Evolutionary conservation across 139 green algal species (phyloP).

Genomic region (Chlamydomonas incerta): DNA sequence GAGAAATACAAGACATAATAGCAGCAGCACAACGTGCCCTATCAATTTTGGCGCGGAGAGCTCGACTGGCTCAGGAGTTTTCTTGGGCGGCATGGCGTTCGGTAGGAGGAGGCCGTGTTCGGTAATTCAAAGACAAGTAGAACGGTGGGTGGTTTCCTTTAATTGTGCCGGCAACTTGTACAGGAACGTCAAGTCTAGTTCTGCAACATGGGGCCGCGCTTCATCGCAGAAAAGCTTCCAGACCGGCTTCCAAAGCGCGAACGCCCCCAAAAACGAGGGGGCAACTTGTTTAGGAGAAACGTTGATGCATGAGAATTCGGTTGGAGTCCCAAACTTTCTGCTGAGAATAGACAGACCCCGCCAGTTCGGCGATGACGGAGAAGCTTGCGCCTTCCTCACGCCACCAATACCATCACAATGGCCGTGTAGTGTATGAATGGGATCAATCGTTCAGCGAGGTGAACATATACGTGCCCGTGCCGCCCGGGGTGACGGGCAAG

Average conservation of each 20-base stretch:
- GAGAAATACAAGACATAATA: conserved; percentile 24
- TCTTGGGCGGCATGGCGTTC: background rate
- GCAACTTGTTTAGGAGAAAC: too few species aligned
- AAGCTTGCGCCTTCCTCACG: conserved; percentile 61
- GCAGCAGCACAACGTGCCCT: background rate
- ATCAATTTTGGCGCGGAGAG: background rate
- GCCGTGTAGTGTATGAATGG: conserved; percentile 88
- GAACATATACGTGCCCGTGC: conserved; percentile 86
- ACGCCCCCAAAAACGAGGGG: too few species aligned
- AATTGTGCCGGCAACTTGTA: too few species aligned
- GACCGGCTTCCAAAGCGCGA: too few species aligned
- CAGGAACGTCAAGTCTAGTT: too few species aligned
- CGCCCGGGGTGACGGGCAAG: conserved; percentile 76
- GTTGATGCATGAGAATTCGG: too few species aligned
- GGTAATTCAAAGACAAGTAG: too few species aligned
- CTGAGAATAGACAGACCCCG: background rate
- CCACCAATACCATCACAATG: conserved; percentile 69
- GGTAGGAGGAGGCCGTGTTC: too few species aligned
- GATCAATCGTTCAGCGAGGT: conserved; percentile 87
- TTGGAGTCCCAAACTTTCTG: too few species aligned
- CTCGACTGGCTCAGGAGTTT: background rate
- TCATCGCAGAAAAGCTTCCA: too few species aligned
- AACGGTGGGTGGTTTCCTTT: too few species aligned
- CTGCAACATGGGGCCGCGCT: too few species aligned
- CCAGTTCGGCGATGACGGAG: conserved; percentile 58